These are phyloP conservation scores for Cercospora sp. DNA, from an alignment of 2,329 filamentous ascomycete species.

Conservation along the genomic window DNA sequence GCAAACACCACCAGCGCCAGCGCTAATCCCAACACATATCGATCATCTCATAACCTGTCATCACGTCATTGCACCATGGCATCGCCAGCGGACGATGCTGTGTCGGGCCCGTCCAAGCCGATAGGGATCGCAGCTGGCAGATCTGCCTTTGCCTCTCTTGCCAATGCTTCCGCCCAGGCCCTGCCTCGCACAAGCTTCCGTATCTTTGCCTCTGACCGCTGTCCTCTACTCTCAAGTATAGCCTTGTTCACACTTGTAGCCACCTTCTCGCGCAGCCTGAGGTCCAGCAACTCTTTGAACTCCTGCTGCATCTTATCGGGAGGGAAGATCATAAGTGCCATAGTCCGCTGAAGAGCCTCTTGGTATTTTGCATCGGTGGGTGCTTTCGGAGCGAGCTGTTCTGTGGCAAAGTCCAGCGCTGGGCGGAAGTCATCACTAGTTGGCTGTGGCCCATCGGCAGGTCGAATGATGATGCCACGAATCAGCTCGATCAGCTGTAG, in stretches of 20 bases:
- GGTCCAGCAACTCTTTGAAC: conserved; percentile 73
- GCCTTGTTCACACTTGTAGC: conserved; percentile 87
- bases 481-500: conserved; percentile 95
- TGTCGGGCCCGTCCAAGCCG: conserved; percentile 41
- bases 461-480: conserved; percentile 57
- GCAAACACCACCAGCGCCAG: conserved; percentile 27
- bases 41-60: conserved; percentile 11
- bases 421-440: conserved; percentile 72
- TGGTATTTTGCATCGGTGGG: conserved; percentile 79
- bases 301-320: conserved; percentile 75
- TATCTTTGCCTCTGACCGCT: conserved; percentile 77
- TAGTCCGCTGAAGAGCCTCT: conserved; percentile 84
- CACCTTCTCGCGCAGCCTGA: conserved; percentile 76
- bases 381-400: conserved; percentile 82
- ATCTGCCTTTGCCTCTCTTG: conserved; percentile 46
- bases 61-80: conserved; percentile 29
- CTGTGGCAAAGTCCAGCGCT: conserved; percentile 82
- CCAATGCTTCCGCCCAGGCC: conserved; percentile 76
- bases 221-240: conserved; percentile 71
- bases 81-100: conserved; percentile 19
- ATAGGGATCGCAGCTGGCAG: conserved; percentile 45
- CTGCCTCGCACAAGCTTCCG: conserved; percentile 77
- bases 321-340: conserved; percentile 87
- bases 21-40: conserved; percentile 25
- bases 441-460: conserved; percentile 45